A percentile compares a stretch with the other conserved stretches of the same genome.
Evolutionary conservation across 805 yeast species (phyloP).

Genomic region (Wickerhamiella parazyma): DNA sequence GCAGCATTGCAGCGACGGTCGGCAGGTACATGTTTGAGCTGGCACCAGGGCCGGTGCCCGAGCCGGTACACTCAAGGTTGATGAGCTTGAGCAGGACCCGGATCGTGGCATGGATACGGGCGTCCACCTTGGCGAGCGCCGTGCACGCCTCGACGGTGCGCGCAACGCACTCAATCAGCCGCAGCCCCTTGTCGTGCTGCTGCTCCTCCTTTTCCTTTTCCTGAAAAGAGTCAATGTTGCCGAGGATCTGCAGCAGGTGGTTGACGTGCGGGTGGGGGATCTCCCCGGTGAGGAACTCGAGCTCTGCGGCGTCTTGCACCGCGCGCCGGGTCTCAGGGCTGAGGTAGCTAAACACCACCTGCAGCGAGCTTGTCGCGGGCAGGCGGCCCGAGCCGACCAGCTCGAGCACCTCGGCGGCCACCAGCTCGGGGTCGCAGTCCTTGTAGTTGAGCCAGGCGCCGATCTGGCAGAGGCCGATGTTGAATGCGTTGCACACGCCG

Average conservation of each 20-base stretch:
- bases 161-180: constrained; percentile 2
- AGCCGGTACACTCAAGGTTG: constrained; percentile 3
- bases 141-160: constrained; percentile 1
- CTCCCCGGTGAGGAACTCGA: constrained; percentile 6
- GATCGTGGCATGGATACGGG: constrained; percentile 1
- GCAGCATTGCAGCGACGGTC: constrained; percentile 3
- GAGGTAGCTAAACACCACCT: neutral
- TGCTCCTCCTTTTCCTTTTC: neutral
- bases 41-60: neutral
- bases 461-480: constrained; percentile 3
- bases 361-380: neutral
- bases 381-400: neutral
- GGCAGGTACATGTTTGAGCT: neutral
- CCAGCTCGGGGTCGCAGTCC: neutral
- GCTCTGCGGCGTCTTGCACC: constrained; percentile 1
- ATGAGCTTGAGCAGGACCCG: constrained; percentile 5
- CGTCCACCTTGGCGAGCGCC: neutral
- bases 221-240: neutral
- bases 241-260: constrained; percentile 1
- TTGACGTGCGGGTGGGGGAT: constrained; percentile 7
- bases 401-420: neutral
- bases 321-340: neutral
- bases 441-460: constrained; percentile 1
- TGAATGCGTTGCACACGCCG: constrained; percentile 7
- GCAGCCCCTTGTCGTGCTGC: neutral